Base-by-base conservation (phyloP, 345 rosid species). In the Theobroma cacao region DNA sequence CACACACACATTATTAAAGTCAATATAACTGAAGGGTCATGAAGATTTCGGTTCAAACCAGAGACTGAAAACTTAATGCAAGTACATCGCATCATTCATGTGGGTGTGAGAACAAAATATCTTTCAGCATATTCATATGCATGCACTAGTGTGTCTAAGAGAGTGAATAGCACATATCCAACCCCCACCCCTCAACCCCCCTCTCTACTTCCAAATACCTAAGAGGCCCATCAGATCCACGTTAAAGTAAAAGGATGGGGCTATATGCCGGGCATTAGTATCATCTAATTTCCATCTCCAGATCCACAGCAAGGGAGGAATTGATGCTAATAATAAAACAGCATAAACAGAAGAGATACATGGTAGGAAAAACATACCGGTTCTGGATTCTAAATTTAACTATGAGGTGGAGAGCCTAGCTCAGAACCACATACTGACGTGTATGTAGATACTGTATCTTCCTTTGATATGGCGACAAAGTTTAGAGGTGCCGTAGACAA, bases 361-460 rank as follows among this genome's bases (percentile, higher is more conserved):
- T 1, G 26, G 36, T n/a, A 40, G 63, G 26, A 12, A 76, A 59
- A 50, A 69, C 78, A 20, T 83, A 86, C 89, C 87, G 65, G 75
- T 75, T 63, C 66, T 62, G 67, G 48, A 62, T 67, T 38, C 53
- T 75, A 72, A 60, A 22, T 7, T 86, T 79, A 92, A 75, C 87
- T 79, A 58, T 86, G 99, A 4, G 87, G 91, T 74, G 98, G 99
- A 62, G 98, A 96, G 72, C 86, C 97, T 5, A 87, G 91, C 80
- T 96, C 98, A 56, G 97, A 96, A 78, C 89, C 97, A 61, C 90
- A 91, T 1, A 91, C 66, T 14, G 98, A 96, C 40, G 99, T 92
- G 86, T 91, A 94, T 2, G 96, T 79, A 7, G 94, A 96, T 80
- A 89, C 86, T 17, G 97, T 84, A 80, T 96, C 98, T 76, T 93